These are phyloP conservation scores for Stromatinia cepivora DNA, from an alignment of 2,329 filamentous ascomycete genomes.

Conservation along the genomic window DNA sequence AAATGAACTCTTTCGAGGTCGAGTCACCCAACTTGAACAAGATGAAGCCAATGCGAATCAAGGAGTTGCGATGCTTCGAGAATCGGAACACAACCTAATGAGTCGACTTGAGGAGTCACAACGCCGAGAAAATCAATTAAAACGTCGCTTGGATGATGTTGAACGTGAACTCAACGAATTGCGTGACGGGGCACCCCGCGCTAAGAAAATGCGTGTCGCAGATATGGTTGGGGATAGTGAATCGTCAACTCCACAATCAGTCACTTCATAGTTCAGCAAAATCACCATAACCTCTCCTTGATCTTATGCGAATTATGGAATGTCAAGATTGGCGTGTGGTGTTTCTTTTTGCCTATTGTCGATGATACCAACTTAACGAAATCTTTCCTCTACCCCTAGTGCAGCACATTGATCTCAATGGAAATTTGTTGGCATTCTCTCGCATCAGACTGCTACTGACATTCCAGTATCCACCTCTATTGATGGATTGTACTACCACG, in stretches of 20 bases:
- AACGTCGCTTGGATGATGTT: slow-evolving; percentile 77
- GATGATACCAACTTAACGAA: slow-evolving; percentile 33
- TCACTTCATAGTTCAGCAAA: slow-evolving; percentile 29
- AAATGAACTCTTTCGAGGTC: slow-evolving; percentile 76
- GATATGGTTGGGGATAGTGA: slow-evolving; percentile 46
- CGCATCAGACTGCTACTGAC: slow-evolving; percentile 11
- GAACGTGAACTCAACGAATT: slow-evolving; percentile 54
- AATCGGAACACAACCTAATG: slow-evolving; percentile 56
- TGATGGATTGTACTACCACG: slow-evolving; percentile 23
- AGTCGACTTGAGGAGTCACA: slow-evolving; percentile 74
- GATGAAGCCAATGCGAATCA: slow-evolving; percentile 69
- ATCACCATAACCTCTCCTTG: slow-evolving; percentile 14
- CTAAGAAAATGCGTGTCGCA: slow-evolving; percentile 58
- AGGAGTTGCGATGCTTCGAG: slow-evolving; percentile 57
- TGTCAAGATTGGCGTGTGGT: slow-evolving; percentile 21
- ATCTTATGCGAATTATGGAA: slow-evolving; percentile 18
- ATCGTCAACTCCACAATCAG: slow-evolving; percentile 38
- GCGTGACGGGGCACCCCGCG: slow-evolving; percentile 47
- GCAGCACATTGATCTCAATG: slow-evolving; percentile 9
- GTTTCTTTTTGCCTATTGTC: slow-evolving; percentile 27
- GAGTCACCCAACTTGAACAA: slow-evolving; percentile 73
- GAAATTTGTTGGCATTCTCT: slow-evolving; percentile 7
- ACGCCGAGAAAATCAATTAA: slow-evolving; percentile 76
- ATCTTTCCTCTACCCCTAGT: slow-evolving; percentile 20
- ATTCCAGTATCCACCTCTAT: slow-evolving; percentile 5